These are phyloP conservation scores for Amaranthus hypochondriacus DNA, from an alignment of 148 eudicot genomes.

Conservation along the genomic window DNA sequence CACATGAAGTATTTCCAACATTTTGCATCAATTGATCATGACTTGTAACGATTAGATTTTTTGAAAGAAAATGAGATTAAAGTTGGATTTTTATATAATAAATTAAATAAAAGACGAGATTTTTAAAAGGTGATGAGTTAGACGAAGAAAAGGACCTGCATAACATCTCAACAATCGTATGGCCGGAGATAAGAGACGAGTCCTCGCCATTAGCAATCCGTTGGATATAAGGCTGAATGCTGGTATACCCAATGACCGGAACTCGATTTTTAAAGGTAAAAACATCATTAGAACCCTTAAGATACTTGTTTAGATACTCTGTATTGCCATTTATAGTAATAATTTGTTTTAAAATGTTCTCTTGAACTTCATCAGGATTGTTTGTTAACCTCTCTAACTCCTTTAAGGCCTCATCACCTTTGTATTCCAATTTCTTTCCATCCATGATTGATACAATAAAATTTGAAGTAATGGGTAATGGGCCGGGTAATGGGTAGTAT, in stretches of 20 bases:
- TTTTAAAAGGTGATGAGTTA: too few species aligned
- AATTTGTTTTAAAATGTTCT: slow-evolving; percentile 43
- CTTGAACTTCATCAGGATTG: slow-evolving; percentile 59
- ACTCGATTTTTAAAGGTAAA: slow-evolving; percentile 42
- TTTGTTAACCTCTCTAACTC: slow-evolving; percentile 55
- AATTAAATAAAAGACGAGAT: too few species aligned
- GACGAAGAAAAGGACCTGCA: slow-evolving; percentile 46
- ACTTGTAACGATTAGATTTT: too few species aligned
- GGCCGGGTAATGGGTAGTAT: slow-evolving; percentile 1
- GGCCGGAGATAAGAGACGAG: slow-evolving; percentile 53
- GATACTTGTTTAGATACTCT: slow-evolving; percentile 52
- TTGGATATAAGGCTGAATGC: slow-evolving; percentile 55
- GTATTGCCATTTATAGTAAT: slow-evolving; percentile 45
- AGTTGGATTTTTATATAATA: too few species aligned
- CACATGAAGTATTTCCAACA: too few species aligned
- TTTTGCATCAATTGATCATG: too few species aligned
- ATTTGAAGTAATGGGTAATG: background rate
- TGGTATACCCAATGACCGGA: slow-evolving; percentile 52
- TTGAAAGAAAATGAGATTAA: too few species aligned
- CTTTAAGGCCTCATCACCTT: slow-evolving; percentile 58
- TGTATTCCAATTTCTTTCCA: slow-evolving; percentile 68
- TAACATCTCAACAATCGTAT: slow-evolving; percentile 65
- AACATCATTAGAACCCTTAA: slow-evolving; percentile 42
- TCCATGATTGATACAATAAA: slow-evolving; percentile 30
- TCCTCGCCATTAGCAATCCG: slow-evolving; percentile 71